Base-by-base conservation (phyloP, 2,329 filamentous ascomycete species). In the Colletotrichum melonis region DNA sequence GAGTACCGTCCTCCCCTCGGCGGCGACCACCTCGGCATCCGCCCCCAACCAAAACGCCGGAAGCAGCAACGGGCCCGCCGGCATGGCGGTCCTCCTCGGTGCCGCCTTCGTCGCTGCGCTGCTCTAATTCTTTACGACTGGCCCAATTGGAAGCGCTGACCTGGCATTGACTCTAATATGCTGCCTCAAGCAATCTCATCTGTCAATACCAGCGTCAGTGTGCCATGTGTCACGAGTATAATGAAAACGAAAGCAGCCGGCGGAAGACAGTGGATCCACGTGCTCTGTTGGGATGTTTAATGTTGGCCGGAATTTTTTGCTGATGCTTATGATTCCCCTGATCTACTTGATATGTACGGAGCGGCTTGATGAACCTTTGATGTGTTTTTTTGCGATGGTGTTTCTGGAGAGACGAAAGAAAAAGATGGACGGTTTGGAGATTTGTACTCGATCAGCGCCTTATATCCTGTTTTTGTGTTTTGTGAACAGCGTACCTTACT, bases 281-380 rank as follows among this genome's bases (percentile, higher is more conserved):
- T 75, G 73, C 73, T 59, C 66, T 75, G 74, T 62, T 63, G 69
- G 54, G 58, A 75, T 75, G 73, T 75, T 75, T 75, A 52, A 65
- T 73, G 55, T 73, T 75, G 63, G 58, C 66, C 63, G 62, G 30
- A 35, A 35, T 46, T 58, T 69, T 56, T 69, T 56, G 58, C 59
- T 55, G 52, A 64, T 60, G 22, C 49, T 63, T 71, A 75, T 63
- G 74, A 75, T 75, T 73, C 63, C 73, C 63, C 70, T 60, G 55
- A 62, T 60, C 56, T 35, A 62, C 49, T 55, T 28, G 54, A 63
- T n/a, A 67, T 26, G 72, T 73, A 63, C 26, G 70, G 70, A 73
- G 70, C 67, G 68, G 62, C 42, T 74, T 72, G 62, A 71, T 67
- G 67, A 62, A 58, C 19, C 35, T 9, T 63, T 72, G 52, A 42